Evolutionary conservation across 768 basidiomycete species (phyloP).

Genomic region (Mycena latifolia): DNA sequence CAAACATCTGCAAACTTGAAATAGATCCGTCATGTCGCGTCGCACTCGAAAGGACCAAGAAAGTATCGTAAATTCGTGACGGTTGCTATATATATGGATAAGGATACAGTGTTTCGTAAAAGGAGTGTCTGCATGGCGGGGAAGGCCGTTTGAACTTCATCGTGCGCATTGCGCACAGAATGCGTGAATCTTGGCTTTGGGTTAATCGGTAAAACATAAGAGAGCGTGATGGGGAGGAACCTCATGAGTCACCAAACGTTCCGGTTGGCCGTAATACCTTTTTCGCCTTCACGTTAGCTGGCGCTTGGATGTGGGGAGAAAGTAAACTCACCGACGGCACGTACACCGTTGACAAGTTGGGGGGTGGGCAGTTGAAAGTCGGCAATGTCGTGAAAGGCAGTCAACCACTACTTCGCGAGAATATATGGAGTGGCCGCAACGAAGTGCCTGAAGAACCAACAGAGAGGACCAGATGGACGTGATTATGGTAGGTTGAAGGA

Average conservation of each 20-base stretch:
- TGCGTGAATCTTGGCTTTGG: conserved; percentile 16
- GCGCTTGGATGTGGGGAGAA: background rate
- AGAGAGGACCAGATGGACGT: background rate
- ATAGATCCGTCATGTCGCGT: no score
- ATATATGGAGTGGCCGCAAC: conserved; percentile 33
- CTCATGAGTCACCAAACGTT: conserved; percentile 30
- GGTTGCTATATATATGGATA: conserved; percentile 31
- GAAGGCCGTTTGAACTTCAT: conserved; percentile 4
- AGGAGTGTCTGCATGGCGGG: conserved; percentile 15
- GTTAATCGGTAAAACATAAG: background rate
- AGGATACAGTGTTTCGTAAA: conserved; percentile 32
- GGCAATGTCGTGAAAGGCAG: conserved; percentile 33
- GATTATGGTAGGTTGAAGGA: background rate
- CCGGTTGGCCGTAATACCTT: conserved; percentile 35
- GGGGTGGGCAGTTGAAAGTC: conserved; percentile 30
- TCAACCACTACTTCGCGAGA: conserved; percentile 30
- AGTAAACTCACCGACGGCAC: conserved; percentile 34
- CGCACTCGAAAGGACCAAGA: background rate
- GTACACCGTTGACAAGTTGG: conserved; percentile 29
- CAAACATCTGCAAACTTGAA: background rate
- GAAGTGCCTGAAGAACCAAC: conserved; percentile 12
- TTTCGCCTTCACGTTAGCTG: background rate
- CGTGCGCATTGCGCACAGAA: conserved; percentile 30
- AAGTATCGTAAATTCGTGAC: conserved; percentile 32
- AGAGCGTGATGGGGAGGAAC: background rate